Conservation (phyloP, 352 stramenopile genomes). For the Globisporangium splendens region DNA sequence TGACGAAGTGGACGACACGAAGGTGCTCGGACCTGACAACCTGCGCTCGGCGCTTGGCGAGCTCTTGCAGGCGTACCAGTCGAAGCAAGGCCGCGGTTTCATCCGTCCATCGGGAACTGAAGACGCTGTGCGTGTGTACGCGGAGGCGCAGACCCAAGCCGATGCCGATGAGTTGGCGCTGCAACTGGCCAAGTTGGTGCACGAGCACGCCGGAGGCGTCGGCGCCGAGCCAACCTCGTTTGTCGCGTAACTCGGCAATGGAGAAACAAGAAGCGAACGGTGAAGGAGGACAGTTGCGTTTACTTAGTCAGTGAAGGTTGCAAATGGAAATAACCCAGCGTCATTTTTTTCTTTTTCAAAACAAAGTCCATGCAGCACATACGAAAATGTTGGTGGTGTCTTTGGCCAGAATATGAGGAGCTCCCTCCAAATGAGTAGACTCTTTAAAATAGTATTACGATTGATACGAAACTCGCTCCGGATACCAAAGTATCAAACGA, state of each 20-base stretch:
- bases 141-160: constrained; percentile 90
- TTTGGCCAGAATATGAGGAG: too few species aligned
- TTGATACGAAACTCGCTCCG: too few species aligned
- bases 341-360: too few species aligned
- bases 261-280: neutral
- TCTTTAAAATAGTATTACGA: too few species aligned
- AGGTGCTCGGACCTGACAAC: constrained; percentile 50
- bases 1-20: constrained; percentile 66
- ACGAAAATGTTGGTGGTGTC: too few species aligned
- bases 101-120: constrained; percentile 97
- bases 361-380: too few species aligned
- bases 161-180: constrained; percentile 89
- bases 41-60: constrained; percentile 56
- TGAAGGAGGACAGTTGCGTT: too few species aligned
- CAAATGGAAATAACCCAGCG: too few species aligned
- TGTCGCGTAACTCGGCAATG: constrained; percentile 40
- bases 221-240: constrained; percentile 60
- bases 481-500: too few species aligned
- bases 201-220: constrained; percentile 72
- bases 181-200: constrained; percentile 76
- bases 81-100: constrained; percentile 84
- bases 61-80: constrained; percentile 47
- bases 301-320: too few species aligned
- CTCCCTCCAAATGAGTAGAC: too few species aligned
- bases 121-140: constrained; percentile 98